phyloP scores from a whole-genome alignment of 495 filamentous ascomycete genomes.

The Penicillium maclennaniae region DNA sequence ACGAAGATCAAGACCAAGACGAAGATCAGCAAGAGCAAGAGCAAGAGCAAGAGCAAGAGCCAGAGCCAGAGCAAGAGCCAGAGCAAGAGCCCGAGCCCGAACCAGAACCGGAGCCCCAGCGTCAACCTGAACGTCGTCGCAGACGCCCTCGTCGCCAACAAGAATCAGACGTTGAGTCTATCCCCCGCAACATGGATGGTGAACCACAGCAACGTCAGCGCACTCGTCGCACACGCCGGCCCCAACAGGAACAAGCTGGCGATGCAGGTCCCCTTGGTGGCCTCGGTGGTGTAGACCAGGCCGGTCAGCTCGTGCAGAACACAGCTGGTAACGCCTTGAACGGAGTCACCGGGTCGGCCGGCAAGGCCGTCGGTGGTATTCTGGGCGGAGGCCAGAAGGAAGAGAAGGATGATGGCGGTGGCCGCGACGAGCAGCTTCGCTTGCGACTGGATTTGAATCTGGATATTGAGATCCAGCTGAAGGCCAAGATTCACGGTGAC shows the following conservation, averaged over 20 bases:
- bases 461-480: conserved; percentile 84
- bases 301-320: conserved; percentile 55
- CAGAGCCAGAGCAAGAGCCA: conserved; percentile 15
- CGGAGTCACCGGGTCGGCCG: conserved; percentile 52
- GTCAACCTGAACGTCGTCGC: conserved; percentile 24
- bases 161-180: conserved; percentile 36
- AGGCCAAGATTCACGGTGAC: conserved; percentile 91
- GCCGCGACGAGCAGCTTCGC: conserved; percentile 67
- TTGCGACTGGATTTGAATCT: conserved; percentile 80
- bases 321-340: conserved; percentile 60
- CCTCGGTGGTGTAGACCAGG: conserved; percentile 56
- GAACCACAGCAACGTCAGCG: conserved; percentile 38
- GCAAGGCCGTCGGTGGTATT: conserved; percentile 54
- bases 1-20: conserved; percentile 19
- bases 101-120: conserved; percentile 26
- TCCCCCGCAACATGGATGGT: conserved; percentile 38
- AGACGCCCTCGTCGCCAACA: conserved; percentile 26
- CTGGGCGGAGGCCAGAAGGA: conserved; percentile 38
- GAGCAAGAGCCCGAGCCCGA: conserved; percentile 16
- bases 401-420: conserved; percentile 43
- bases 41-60: conserved; percentile 17
- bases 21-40: conserved; percentile 13
- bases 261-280: conserved; percentile 47
- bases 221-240: conserved; percentile 28
- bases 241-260: conserved; percentile 31